Conservation (phyloP, 352 stramenopile genomes). For the Phytophthora sp. region DNA sequence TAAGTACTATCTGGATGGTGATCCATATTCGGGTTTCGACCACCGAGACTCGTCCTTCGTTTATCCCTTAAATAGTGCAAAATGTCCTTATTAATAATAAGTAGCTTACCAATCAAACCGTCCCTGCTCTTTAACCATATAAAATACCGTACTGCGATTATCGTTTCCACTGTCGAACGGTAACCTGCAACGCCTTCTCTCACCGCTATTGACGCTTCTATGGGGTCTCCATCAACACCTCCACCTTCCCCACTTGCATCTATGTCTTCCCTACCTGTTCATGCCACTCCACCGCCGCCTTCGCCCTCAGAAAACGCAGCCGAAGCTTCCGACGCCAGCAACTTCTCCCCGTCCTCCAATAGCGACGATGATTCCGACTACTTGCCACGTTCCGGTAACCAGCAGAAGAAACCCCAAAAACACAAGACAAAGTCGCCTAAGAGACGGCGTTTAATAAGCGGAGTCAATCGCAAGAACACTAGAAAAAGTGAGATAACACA, state of each 20-base stretch:
- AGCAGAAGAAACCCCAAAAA: conserved; percentile 13
- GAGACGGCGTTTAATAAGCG: conserved; percentile 27
- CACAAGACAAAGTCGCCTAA: conserved; percentile 17
- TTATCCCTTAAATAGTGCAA: no score
- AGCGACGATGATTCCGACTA: conserved; percentile 49
- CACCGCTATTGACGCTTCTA: neutral
- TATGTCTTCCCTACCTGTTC: conserved; percentile 9
- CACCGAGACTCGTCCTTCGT: no score
- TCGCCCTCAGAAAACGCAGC: neutral
- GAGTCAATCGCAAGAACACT: neutral
- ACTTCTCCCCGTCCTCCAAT: conserved; percentile 25
- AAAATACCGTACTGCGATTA: conserved; percentile 3
- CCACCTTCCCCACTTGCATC: conserved; percentile 9
- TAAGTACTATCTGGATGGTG: no score
- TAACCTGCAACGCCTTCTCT: conserved; percentile 13
- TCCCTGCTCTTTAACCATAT: conserved; percentile 7
- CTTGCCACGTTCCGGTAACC: conserved; percentile 14
- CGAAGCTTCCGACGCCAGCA: conserved; percentile 19
- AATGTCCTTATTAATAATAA: no score
- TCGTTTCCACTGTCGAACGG: no score
- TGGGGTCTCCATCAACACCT: neutral
- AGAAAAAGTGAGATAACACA: conserved; percentile 1
- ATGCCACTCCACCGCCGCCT: conserved; percentile 23
- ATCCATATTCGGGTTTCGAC: no score
- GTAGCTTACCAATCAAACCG: no score